These are phyloP conservation scores for Aspergillus fumigatus DNA, from an alignment of 2,329 filamentous ascomycete species.

Conservation along the genomic window DNA sequence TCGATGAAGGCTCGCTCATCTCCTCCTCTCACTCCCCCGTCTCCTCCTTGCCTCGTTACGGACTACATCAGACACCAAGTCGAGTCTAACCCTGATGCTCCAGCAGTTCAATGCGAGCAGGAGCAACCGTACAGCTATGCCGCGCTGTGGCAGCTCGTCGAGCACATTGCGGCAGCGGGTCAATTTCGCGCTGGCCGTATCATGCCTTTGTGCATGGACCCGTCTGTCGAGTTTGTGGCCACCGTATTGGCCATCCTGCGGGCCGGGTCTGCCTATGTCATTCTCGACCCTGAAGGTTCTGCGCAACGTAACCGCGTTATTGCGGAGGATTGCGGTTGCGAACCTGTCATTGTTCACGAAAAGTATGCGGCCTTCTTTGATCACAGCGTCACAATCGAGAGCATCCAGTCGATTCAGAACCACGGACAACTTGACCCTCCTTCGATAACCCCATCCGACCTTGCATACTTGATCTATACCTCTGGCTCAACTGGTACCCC, in stretches of 20 bases:
- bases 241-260: neutral
- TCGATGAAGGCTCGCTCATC: neutral
- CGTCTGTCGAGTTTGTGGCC: neutral
- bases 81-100: neutral
- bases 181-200: neutral
- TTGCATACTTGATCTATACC: slow-evolving; percentile 45
- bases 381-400: neutral
- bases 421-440: neutral
- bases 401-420: neutral
- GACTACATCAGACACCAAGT: neutral
- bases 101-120: neutral
- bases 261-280: neutral
- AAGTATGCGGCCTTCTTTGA: neutral
- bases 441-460: slow-evolving; percentile 48
- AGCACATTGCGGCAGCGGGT: neutral
- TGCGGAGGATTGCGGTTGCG: neutral
- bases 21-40: neutral
- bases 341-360: neutral
- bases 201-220: neutral
- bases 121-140: neutral
- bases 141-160: neutral
- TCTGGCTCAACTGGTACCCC: slow-evolving; percentile 48
- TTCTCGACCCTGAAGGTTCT: neutral
- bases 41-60: neutral
- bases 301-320: neutral